Conservation (phyloP, 2,329 filamentous ascomycete species). For the Exophiala phaeomuriformis region DNA sequence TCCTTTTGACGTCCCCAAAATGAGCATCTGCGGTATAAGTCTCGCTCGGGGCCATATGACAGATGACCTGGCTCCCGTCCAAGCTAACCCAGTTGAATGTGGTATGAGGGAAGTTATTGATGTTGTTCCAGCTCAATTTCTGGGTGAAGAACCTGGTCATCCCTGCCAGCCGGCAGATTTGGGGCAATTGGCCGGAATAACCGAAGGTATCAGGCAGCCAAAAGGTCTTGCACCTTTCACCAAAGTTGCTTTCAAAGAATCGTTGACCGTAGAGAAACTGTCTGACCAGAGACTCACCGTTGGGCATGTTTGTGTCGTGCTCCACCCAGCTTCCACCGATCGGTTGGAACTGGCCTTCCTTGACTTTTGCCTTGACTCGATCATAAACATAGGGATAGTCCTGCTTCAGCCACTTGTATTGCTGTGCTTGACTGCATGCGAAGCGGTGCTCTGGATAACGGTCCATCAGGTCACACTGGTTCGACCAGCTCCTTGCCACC, state of each 20-base stretch:
- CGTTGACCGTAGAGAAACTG: conserved; percentile 95
- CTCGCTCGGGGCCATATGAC: conserved; percentile 93
- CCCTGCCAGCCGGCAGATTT: conserved; percentile 85
- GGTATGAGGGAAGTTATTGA: conserved; percentile 97
- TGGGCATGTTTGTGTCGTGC: conserved; percentile 95
- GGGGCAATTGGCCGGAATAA: conserved; percentile 89
- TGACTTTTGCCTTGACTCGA: conserved; percentile 83
- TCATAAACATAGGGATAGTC: conserved; percentile 84
- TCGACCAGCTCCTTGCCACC: conserved; percentile 91
- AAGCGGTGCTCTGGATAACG: conserved; percentile 91
- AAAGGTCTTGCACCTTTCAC: conserved; percentile 80
- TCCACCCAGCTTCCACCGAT: conserved; percentile 98
- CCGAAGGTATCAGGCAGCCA: conserved; percentile 98
- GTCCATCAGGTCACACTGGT: conserved; percentile 91
- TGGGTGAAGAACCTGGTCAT: conserved; percentile 97
- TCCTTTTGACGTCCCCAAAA: conserved; percentile 88
- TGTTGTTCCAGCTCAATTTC: conserved; percentile 99
- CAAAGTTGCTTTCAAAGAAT: conserved; percentile 90
- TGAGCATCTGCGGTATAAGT: conserved; percentile 93
- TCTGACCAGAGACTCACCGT: conserved; percentile 84
- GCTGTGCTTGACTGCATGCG: conserved; percentile 86
- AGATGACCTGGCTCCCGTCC: conserved; percentile 92
- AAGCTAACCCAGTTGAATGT: conserved; percentile 98
- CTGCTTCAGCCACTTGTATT: conserved; percentile 94
- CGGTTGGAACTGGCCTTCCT: conserved; percentile 83